Evolutionary conservation across 331 rosid genomes (phyloP).

Genomic region (Phaseolus coccineus): DNA sequence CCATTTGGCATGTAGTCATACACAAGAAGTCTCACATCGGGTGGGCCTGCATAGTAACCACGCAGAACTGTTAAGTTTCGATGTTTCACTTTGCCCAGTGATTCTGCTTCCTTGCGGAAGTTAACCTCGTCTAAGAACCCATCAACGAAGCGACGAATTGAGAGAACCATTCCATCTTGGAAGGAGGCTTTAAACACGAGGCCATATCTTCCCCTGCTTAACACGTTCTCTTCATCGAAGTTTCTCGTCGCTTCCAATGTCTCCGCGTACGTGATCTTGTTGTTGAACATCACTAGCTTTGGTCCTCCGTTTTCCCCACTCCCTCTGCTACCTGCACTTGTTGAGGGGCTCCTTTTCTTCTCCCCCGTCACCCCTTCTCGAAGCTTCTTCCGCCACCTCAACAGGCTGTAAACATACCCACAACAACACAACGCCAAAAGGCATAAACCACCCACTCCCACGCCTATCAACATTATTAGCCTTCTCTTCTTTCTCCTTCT

Average conservation of each 20-base stretch:
- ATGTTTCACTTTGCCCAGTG: slow-evolving; percentile 77
- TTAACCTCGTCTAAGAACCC: slow-evolving; percentile 58
- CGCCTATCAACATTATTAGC: slow-evolving; percentile 58
- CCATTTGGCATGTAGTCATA: slow-evolving; percentile 96
- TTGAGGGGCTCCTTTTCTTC: slow-evolving; percentile 75
- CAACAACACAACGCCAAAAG: slow-evolving; percentile 71
- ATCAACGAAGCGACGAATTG: slow-evolving; percentile 75
- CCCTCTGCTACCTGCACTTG: slow-evolving; percentile 63
- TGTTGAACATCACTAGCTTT: slow-evolving; percentile 78
- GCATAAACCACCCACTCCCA: slow-evolving; percentile 64
- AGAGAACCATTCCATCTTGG: slow-evolving; percentile 78
- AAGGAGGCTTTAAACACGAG: slow-evolving; percentile 78
- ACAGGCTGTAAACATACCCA: slow-evolving; percentile 73
- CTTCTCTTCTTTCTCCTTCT: slow-evolving; percentile 63
- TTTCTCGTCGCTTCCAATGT: slow-evolving; percentile 87
- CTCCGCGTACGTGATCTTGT: slow-evolving; percentile 77
- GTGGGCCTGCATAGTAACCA: slow-evolving; percentile 81
- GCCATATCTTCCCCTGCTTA: slow-evolving; percentile 80
- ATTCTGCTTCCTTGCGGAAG: slow-evolving; percentile 81
- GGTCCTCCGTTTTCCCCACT: slow-evolving; percentile 91
- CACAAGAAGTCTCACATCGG: slow-evolving; percentile 74
- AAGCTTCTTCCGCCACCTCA: slow-evolving; percentile 76
- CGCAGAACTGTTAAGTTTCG: slow-evolving; percentile 74
- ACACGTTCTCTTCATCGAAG: slow-evolving; percentile 83
- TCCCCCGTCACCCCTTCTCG: slow-evolving; percentile 68